A percentile compares a stretch with the other conserved stretches of the same genome.
Conservation (phyloP, 2,329 filamentous ascomycete species). For the Sclerotinia borealis region DNA sequence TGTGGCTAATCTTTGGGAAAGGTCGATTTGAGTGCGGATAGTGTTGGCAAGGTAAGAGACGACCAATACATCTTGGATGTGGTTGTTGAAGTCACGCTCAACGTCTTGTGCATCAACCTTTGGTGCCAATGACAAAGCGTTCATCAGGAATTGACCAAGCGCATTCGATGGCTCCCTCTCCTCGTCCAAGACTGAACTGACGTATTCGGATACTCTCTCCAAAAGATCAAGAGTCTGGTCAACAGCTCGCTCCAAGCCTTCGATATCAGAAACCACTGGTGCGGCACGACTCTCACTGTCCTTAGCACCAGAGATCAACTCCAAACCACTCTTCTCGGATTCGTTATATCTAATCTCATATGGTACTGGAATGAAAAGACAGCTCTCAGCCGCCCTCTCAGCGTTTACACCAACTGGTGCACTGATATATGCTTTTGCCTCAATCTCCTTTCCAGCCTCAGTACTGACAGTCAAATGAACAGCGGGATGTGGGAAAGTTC, state of each 20-base stretch:
- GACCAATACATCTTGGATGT: conserved; percentile 97
- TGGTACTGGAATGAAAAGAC: conserved; percentile 94
- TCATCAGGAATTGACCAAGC: conserved; percentile 91
- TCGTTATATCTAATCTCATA: conserved; percentile 90
- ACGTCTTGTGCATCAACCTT: conserved; percentile 90
- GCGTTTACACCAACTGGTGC: conserved; percentile 91
- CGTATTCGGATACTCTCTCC: conserved; percentile 86
- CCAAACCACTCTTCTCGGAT: conserved; percentile 68
- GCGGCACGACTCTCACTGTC: conserved; percentile 69
- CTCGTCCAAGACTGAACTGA: conserved; percentile 90
- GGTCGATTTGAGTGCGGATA: conserved; percentile 96
- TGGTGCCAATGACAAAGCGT: conserved; percentile 83
- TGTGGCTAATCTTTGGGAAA: conserved; percentile 91
- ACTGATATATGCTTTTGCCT: conserved; percentile 90
- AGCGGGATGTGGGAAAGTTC: conserved; percentile 95
- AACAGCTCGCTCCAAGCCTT: conserved; percentile 77
- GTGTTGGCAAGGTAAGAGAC: conserved; percentile 98
- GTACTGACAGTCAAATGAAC: conserved; percentile 94
- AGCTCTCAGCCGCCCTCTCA: conserved; percentile 91
- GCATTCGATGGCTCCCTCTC: conserved; percentile 84
- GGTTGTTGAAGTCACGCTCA: conserved; percentile 98
- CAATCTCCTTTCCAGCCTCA: conserved; percentile 79
- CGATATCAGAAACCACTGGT: conserved; percentile 78
- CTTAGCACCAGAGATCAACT: conserved; percentile 77
- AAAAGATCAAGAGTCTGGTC: conserved; percentile 85